Evolutionary conservation across 106 monocot species (phyloP).

Genomic region (Apostasia ramifera): DNA sequence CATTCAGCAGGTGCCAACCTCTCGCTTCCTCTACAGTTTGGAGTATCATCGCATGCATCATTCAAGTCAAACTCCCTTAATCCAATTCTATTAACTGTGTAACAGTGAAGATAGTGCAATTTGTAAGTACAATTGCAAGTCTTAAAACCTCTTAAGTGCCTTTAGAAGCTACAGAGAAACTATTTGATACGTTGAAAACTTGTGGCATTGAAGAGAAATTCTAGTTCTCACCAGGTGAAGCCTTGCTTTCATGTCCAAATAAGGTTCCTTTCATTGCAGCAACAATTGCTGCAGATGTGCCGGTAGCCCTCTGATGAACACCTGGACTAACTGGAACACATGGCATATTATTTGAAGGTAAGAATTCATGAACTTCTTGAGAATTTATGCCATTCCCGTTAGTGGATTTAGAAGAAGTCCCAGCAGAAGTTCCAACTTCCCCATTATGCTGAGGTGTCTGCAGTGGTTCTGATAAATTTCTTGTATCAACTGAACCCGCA

Average conservation of each 20-base stretch:
- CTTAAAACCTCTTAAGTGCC: neutral
- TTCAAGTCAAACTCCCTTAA: constrained; percentile 80
- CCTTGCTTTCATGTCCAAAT: neutral
- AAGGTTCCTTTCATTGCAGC: constrained; percentile 15
- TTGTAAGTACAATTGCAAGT: too few species aligned
- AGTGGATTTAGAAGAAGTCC: constrained; percentile 26
- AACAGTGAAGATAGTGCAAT: too few species aligned
- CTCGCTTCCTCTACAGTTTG: constrained; percentile 21
- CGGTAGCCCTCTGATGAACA: neutral
- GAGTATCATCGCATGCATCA: constrained; percentile 28
- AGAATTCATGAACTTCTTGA: constrained; percentile 11
- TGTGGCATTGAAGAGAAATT: constrained; percentile 3
- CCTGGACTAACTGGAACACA: constrained; percentile 2
- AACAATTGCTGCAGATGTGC: constrained; percentile 9
- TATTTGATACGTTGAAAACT: neutral
- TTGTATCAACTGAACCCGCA: constrained; percentile 46
- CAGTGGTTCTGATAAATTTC: constrained; percentile 31
- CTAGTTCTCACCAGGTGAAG: constrained; percentile 21
- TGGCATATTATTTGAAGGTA: constrained; percentile 8
- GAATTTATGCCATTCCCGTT: constrained; percentile 22
- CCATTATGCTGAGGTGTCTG: constrained; percentile 47
- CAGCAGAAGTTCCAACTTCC: constrained; percentile 30
- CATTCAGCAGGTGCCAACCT: constrained; percentile 12
- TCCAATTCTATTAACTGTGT: neutral
- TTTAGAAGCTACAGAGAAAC: constrained; percentile 18